A percentile compares a stretch with the other conserved stretches of the same genome.
These are phyloP conservation scores for Psilocybe mexicana DNA, from an alignment of 1,284 basidiomycete genomes.

Conservation along the genomic window DNA sequence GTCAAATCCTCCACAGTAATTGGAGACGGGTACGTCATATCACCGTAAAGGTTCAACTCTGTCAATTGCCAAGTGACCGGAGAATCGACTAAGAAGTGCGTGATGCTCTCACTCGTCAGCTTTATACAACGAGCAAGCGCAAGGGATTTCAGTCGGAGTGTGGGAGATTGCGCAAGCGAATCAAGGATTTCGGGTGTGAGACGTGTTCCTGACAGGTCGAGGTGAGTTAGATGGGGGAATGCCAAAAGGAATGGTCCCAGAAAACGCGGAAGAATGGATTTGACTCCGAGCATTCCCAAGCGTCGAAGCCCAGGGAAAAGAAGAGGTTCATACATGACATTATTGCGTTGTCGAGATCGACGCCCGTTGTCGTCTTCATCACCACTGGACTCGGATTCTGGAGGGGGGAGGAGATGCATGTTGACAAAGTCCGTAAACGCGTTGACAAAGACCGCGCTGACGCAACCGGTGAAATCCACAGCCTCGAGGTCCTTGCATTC, in stretches of 20 bases:
- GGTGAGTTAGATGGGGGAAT: slow-evolving; percentile 86
- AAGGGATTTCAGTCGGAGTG: slow-evolving; percentile 74
- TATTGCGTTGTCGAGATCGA: slow-evolving; percentile 35
- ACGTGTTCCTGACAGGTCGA: slow-evolving; percentile 88
- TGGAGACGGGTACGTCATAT: slow-evolving; percentile 83
- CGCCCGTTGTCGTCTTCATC: slow-evolving; percentile 42
- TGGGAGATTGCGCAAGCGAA: slow-evolving; percentile 62
- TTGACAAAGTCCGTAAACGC: slow-evolving; percentile 84
- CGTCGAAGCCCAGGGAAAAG: slow-evolving; percentile 80
- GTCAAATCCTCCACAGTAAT: slow-evolving; percentile 70
- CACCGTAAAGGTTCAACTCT: slow-evolving; percentile 90
- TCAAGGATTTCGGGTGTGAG: slow-evolving; percentile 77
- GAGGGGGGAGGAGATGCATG: slow-evolving; percentile 56
- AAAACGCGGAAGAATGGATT: slow-evolving; percentile 70
- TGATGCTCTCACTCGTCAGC: slow-evolving; percentile 79
- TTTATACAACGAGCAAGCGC: slow-evolving; percentile 88
- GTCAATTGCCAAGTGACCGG: slow-evolving; percentile 65
- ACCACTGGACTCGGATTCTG: slow-evolving; percentile 48
- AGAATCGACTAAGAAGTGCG: slow-evolving; percentile 72
- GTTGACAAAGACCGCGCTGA: slow-evolving; percentile 85
- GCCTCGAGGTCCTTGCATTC: slow-evolving; percentile 86
- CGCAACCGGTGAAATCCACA: slow-evolving; percentile 92
- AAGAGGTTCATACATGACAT: slow-evolving; percentile 47
- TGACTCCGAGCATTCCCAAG: slow-evolving; percentile 84
- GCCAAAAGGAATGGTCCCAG: slow-evolving; percentile 83